Evolutionary conservation across 306 rosid genomes (phyloP), one percentile per base, ranked within the genome.

Genomic region (Medicago arabica): DNA sequence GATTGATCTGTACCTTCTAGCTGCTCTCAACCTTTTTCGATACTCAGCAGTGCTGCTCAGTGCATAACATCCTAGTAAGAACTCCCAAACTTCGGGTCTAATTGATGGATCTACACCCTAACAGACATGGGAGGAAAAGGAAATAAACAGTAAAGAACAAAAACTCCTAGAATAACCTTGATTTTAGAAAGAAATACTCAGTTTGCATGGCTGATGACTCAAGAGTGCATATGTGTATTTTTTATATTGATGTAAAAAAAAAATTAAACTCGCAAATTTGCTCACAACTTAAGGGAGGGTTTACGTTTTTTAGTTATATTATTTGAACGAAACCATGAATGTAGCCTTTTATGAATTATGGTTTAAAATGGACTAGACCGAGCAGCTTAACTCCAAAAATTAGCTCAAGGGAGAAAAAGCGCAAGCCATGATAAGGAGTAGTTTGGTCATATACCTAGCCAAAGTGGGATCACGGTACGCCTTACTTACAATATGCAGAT

Each of bases 41-140:
- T 86, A 79, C 69, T 89, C 93, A 5, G 89, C 78, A 41, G 94
- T 91, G 88, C 93, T 93, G 69, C 89, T 87, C 64, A 85, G 84
- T 12, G 91, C 85, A 87, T 91, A 93, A 76, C 97, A 93, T 67
- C 98, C 97, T 19, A 93, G 97, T 80, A 93, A 84, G 86, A 91
- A 89, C 87, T 93, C 98, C 98, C 98, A 93, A 74, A 93, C 97
- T 74, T 86, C 92, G 44, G 92, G 85, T 80, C 97, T 88, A 72
- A 93, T 93, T 15, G 94, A 93, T 67, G 93, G 96, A 86, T 93
- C 97, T 69, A 93, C 88, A 38, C 98, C 98, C 98, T 93, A 81
- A 66, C 71, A 85, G 39, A 43, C 59, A 74, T 18, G 40, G 38
- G 31, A 43, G 46, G 46, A 9, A 83, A 80, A 50, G 38, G 47